A percentile compares a stretch with the other conserved stretches of the same genome.
phyloP scores from a whole-genome alignment of 148 eudicot species.

The Rhododendron williamsianum region DNA sequence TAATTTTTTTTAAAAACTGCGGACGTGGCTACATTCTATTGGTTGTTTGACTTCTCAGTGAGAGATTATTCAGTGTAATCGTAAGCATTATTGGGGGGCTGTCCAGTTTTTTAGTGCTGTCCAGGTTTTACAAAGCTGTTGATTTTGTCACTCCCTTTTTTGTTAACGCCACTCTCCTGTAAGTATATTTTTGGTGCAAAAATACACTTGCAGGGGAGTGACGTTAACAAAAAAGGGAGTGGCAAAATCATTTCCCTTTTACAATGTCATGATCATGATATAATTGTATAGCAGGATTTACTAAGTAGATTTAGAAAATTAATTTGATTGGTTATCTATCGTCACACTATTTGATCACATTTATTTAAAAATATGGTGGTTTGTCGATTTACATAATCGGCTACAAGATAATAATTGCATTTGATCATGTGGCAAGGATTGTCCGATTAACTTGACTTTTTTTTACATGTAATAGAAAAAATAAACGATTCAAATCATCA shows the following conservation, averaged over 20 bases:
- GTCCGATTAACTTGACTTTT: not conserved
- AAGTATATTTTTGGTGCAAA: too few species aligned
- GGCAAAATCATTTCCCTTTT: not conserved
- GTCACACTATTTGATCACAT: not conserved
- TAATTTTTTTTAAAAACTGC: not conserved
- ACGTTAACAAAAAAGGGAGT: too few species aligned
- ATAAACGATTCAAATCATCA: not conserved
- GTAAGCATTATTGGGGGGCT: too few species aligned
- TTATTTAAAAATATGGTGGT: not conserved
- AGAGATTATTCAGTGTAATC: not conserved
- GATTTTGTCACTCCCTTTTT: too few species aligned
- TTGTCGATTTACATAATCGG: not conserved
- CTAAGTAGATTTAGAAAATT: not conserved
- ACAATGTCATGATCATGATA: not conserved
- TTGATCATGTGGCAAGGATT: not conserved
- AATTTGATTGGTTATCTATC: not conserved
- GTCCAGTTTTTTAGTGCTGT: too few species aligned
- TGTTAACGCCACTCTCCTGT: too few species aligned
- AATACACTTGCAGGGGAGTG: too few species aligned
- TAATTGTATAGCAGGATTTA: not conserved
- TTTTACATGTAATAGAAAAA: not conserved
- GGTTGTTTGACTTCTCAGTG: constrained; percentile 7
- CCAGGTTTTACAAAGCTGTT: not conserved
- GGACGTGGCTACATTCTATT: not conserved
- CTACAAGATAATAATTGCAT: not conserved